A percentile compares a stretch with the other conserved stretches of the same genome.
Evolutionary conservation across 192 early-diverging fungal species (phyloP).

Genomic region (Gryganskiella cystojenkinii): DNA sequence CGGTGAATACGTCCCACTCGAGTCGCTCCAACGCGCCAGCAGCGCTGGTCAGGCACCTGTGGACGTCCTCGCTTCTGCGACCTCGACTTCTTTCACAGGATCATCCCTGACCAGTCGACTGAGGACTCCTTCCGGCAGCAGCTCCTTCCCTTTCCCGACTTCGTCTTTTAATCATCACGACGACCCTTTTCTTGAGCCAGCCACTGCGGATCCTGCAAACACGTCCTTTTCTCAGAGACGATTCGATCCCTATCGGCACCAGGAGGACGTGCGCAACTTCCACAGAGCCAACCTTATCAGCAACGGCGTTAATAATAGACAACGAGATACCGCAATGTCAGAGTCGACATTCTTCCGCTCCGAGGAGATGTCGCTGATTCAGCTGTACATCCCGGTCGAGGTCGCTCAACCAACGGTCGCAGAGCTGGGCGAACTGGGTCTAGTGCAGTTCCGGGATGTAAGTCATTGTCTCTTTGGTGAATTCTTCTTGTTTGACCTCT

Average conservation of each 20-base stretch:
- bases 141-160: background rate
- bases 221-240: background rate
- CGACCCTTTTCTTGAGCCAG: slow-evolving; percentile 1
- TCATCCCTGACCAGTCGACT: slow-evolving; percentile 6
- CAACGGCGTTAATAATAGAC: too few species aligned
- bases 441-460: slow-evolving; percentile 96
- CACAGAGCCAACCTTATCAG: slow-evolving; percentile 19
- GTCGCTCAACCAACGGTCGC: slow-evolving; percentile 91
- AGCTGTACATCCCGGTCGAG: slow-evolving; percentile 97
- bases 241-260: slow-evolving; percentile 25
- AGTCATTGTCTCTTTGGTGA: slow-evolving; percentile 16
- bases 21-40: slow-evolving; percentile 33
- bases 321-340: slow-evolving; percentile 44
- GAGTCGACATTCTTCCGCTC: slow-evolving; percentile 82
- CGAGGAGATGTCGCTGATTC: slow-evolving; percentile 94
- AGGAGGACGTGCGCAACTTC: slow-evolving; percentile 20
- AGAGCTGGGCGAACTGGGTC: slow-evolving; percentile 95
- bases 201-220: background rate
- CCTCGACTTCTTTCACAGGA: background rate
- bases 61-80: background rate
- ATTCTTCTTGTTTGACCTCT: background rate
- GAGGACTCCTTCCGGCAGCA: background rate
- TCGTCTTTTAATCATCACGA: slow-evolving; percentile 2
- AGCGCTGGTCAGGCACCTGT: background rate
- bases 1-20: slow-evolving; percentile 45